These are phyloP conservation scores for Akanthomyces lecanii DNA, from an alignment of 2,329 filamentous ascomycete genomes.

Conservation along the genomic window DNA sequence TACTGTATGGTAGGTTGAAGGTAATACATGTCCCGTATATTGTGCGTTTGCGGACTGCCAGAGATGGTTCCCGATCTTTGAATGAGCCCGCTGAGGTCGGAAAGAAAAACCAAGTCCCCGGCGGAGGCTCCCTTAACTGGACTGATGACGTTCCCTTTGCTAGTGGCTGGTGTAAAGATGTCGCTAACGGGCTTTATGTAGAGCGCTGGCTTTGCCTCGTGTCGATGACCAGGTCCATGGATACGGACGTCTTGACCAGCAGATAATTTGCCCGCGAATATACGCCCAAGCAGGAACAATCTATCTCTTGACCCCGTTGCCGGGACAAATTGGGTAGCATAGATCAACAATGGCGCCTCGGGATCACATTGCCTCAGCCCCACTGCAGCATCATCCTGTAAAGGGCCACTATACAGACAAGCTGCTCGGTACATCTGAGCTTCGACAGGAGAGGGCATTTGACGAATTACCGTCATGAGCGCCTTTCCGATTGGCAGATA, in stretches of 20 bases:
- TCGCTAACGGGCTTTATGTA: conserved; percentile 77
- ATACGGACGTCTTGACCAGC: conserved; percentile 99
- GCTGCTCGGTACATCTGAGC: conserved; percentile 97
- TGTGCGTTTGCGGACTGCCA: background rate
- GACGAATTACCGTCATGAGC: conserved; percentile 40
- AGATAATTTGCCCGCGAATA: conserved; percentile 95
- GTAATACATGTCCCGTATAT: background rate
- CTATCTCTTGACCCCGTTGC: conserved; percentile 75
- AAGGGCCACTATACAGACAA: conserved; percentile 96
- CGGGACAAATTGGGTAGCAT: conserved; percentile 99
- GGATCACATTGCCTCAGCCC: conserved; percentile 97
- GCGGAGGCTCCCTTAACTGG: conserved; percentile 89
- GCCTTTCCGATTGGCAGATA: conserved; percentile 99
- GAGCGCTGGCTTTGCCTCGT: background rate
- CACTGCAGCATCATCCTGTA: conserved; percentile 86
- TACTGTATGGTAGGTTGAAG: background rate
- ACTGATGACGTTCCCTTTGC: conserved; percentile 99
- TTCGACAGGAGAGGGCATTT: conserved; percentile 75
- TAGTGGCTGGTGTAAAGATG: conserved; percentile 51
- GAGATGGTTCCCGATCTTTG: background rate
- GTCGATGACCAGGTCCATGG: conserved; percentile 71
- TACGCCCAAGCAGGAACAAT: conserved; percentile 73
- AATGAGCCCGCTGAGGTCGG: background rate
- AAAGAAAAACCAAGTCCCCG: conserved; percentile 67
- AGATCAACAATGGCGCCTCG: conserved; percentile 97